Conservation (phyloP, 306 rosid genomes). For the Sophora flavescens region DNA sequence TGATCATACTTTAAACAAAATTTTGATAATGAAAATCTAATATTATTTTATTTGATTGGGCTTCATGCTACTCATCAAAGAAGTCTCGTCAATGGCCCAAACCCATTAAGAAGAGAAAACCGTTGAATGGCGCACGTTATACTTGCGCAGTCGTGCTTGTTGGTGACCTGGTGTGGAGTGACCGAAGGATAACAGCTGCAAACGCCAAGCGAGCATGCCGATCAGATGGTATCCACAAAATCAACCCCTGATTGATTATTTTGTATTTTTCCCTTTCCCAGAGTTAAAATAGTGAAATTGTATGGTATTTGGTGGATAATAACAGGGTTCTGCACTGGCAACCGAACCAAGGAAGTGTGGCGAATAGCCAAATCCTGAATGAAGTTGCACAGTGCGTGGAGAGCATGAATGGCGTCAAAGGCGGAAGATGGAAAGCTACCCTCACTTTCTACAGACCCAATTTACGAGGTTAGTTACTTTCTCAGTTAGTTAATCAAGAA, state of each 20-base stretch:
- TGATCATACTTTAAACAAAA: no score
- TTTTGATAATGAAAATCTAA: no score
- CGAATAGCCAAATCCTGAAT: slow-evolving; percentile 76
- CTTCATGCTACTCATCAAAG: no score
- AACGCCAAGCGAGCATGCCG: slow-evolving; percentile 47
- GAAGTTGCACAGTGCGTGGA: slow-evolving; percentile 92
- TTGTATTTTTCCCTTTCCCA: neutral
- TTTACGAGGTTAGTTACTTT: slow-evolving; percentile 60
- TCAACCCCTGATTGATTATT: neutral
- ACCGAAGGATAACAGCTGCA: neutral
- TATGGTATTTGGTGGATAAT: neutral
- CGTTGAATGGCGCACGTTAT: no score
- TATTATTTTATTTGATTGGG: no score
- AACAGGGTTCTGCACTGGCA: slow-evolving; percentile 92
- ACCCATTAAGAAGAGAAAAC: no score
- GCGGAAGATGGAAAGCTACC: slow-evolving; percentile 84
- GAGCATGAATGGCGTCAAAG: slow-evolving; percentile 83
- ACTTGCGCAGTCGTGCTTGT: no score
- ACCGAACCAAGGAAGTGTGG: slow-evolving; percentile 74
- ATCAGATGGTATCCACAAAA: slow-evolving; percentile 56
- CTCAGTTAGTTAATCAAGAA: no score
- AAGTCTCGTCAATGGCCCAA: no score
- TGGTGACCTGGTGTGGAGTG: no score
- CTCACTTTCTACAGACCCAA: slow-evolving; percentile 88
- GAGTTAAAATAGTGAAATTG: neutral